Evolutionary conservation across 2,329 filamentous ascomycete species (phyloP).

Genomic region (Macrophomina pseudophaseolina): DNA sequence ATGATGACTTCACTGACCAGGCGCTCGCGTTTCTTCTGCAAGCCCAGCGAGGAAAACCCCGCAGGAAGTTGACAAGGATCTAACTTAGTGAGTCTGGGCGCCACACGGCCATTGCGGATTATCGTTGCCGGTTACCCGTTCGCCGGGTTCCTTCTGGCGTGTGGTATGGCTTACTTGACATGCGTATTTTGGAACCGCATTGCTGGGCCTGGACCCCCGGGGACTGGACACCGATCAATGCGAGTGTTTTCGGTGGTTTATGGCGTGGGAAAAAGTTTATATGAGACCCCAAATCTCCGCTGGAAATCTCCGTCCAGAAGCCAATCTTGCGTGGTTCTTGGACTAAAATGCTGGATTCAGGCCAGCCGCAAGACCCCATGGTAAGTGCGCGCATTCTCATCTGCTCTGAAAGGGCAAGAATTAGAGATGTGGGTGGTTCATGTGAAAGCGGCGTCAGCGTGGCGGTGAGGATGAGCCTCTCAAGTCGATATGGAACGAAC

Average conservation of each 20-base stretch:
- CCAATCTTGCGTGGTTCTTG: neutral
- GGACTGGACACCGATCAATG: neutral
- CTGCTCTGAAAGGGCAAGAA: no score
- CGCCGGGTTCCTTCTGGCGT: neutral
- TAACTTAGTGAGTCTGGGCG: neutral
- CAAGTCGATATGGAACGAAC: no score
- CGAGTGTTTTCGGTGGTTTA: neutral
- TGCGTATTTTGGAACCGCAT: neutral
- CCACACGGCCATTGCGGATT: neutral
- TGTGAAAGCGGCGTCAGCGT: no score
- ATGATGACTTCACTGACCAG: neutral
- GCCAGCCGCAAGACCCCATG: no score
- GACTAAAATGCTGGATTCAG: neutral
- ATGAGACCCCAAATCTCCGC: neutral
- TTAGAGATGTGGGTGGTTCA: no score
- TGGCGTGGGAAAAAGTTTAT: neutral
- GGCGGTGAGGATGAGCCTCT: no score
- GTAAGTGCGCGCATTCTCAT: no score
- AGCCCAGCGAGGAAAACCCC: constrained; percentile 1
- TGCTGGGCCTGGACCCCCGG: neutral
- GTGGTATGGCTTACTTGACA: neutral
- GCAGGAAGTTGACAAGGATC: constrained; percentile 9
- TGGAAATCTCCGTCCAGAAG: neutral
- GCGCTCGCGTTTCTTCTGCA: neutral
- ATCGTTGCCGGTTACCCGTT: constrained; percentile 3